Conservation (phyloP, 2,329 filamentous ascomycete species). For the Aspergillus chevalieri region DNA sequence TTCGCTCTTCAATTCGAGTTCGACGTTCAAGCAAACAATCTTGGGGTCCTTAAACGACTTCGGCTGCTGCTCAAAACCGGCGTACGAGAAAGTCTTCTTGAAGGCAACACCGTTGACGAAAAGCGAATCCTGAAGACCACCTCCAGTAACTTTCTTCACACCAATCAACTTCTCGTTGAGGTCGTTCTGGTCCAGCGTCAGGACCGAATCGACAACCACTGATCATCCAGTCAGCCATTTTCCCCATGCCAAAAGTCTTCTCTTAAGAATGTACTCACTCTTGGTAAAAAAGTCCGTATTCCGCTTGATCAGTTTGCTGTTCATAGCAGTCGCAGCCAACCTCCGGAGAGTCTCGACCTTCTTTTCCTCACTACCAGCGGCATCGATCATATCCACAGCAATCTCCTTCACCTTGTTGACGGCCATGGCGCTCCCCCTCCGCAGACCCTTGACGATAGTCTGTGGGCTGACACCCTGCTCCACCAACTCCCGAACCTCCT, state of each 20-base stretch:
- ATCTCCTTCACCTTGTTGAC: slow-evolving; percentile 99
- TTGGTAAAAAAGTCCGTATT: slow-evolving; percentile 97
- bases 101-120: slow-evolving; percentile 98
- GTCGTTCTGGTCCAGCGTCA: slow-evolving; percentile 92
- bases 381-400: slow-evolving; percentile 61
- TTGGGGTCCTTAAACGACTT: slow-evolving; percentile 92
- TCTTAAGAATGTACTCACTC: slow-evolving; percentile 50
- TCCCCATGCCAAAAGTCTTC: not conserved
- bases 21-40: slow-evolving; percentile 95
- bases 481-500: slow-evolving; percentile 92
- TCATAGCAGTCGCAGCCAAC: slow-evolving; percentile 94
- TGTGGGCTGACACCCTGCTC: slow-evolving; percentile 96
- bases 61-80: slow-evolving; percentile 97
- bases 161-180: slow-evolving; percentile 97
- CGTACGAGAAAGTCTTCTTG: slow-evolving; percentile 99
- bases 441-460: slow-evolving; percentile 92
- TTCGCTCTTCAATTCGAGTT: slow-evolving; percentile 96
- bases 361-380: slow-evolving; percentile 74
- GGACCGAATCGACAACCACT: slow-evolving; percentile 97
- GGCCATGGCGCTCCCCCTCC: slow-evolving; percentile 80
- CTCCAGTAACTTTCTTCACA: slow-evolving; percentile 95
- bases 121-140: slow-evolving; percentile 88
- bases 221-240: slow-evolving; percentile 9
- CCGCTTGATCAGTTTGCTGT: slow-evolving; percentile 97
- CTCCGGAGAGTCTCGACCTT: slow-evolving; percentile 82